A percentile compares a stretch with the other conserved stretches of the same genome.
phyloP scores from a whole-genome alignment of 192 early-diverging fungal genomes.

The Umbelopsis isabellina region DNA sequence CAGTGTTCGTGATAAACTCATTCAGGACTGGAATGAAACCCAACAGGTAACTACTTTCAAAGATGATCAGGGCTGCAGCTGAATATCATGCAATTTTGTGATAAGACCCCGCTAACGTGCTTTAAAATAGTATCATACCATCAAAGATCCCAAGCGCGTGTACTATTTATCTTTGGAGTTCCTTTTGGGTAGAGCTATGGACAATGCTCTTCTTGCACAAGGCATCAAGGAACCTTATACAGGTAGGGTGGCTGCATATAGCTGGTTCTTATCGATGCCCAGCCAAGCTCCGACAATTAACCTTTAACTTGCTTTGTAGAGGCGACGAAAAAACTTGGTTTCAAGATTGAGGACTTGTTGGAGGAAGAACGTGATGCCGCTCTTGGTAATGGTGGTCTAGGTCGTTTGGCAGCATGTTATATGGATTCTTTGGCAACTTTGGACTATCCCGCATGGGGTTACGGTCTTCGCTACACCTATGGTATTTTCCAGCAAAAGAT shows the following conservation, averaged over 20 bases:
- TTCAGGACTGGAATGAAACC: constrained; percentile 94
- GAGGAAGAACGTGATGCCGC: constrained; percentile 96
- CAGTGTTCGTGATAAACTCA: constrained; percentile 88
- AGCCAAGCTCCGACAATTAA: not conserved
- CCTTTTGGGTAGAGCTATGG: constrained; percentile 93
- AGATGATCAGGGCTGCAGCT: not conserved
- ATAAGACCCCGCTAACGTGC: not conserved
- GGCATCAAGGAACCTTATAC: constrained; percentile 80
- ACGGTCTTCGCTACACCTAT: constrained; percentile 97
- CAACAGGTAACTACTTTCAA: constrained; percentile 61
- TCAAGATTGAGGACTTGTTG: constrained; percentile 90
- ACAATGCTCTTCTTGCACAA: constrained; percentile 93
- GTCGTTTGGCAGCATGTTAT: constrained; percentile 96
- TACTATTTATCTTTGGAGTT: constrained; percentile 99
- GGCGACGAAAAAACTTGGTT: constrained; percentile 77
- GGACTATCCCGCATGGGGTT: constrained; percentile 96
- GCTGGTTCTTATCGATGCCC: not conserved
- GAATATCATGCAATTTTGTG: not conserved
- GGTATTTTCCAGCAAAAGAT: constrained; percentile 99
- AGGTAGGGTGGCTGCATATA: constrained; percentile 31
- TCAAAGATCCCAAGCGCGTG: constrained; percentile 86
- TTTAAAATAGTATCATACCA: constrained; percentile 59
- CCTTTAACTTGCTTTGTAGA: constrained; percentile 30
- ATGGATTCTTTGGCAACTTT: constrained; percentile 95
- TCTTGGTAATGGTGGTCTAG: constrained; percentile 96